Evolutionary conservation across 257 asterid genomes (phyloP).

Genomic region (Ilex asprella): DNA sequence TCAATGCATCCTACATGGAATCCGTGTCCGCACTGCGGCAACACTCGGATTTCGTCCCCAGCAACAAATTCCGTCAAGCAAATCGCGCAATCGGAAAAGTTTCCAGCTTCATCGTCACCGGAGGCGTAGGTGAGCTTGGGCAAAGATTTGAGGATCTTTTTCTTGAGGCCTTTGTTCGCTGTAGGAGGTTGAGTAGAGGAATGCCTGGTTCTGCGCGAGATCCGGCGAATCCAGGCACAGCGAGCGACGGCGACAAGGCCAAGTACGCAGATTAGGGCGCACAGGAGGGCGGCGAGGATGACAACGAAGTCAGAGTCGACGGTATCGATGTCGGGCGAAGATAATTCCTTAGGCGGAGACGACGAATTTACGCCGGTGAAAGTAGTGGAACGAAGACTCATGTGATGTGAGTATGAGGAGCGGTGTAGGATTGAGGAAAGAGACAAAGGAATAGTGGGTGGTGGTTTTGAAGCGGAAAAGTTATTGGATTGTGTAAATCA

Average conservation of each 20-base stretch:
- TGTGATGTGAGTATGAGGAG: slow-evolving; percentile 2
- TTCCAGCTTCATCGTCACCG: slow-evolving; percentile 13
- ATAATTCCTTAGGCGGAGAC: slow-evolving; percentile 14
- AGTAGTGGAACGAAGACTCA: slow-evolving; percentile 37
- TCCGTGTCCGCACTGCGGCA: slow-evolving; percentile 54
- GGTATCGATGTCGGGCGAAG: slow-evolving; percentile 13
- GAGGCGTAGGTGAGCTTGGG: slow-evolving; percentile 34
- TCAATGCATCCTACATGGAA: slow-evolving; percentile 48
- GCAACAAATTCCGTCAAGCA: slow-evolving; percentile 44
- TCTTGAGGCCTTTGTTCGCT: slow-evolving; percentile 44
- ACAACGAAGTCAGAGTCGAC: slow-evolving; percentile 40
- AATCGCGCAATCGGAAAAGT: slow-evolving; percentile 43
- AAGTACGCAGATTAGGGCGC: slow-evolving; percentile 52
- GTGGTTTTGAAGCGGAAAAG: slow-evolving; percentile 1
- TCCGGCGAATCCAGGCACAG: slow-evolving; percentile 47
- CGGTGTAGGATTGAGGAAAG: slow-evolving; percentile 3
- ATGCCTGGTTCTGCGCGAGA: slow-evolving; percentile 5
- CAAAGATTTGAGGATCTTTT: slow-evolving; percentile 38
- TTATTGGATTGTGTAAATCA: neutral
- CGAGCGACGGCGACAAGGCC: slow-evolving; percentile 50
- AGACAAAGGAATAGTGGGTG: slow-evolving; percentile 9
- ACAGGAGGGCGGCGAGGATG: slow-evolving; percentile 44
- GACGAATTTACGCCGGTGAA: slow-evolving; percentile 30
- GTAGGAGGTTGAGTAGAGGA: slow-evolving; percentile 10
- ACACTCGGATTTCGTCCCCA: slow-evolving; percentile 48